A percentile compares a stretch with the other conserved stretches of the same genome.
These are phyloP conservation scores for Citropsis articulata DNA, from an alignment of 345 rosid genomes.

Conservation along the genomic window DNA sequence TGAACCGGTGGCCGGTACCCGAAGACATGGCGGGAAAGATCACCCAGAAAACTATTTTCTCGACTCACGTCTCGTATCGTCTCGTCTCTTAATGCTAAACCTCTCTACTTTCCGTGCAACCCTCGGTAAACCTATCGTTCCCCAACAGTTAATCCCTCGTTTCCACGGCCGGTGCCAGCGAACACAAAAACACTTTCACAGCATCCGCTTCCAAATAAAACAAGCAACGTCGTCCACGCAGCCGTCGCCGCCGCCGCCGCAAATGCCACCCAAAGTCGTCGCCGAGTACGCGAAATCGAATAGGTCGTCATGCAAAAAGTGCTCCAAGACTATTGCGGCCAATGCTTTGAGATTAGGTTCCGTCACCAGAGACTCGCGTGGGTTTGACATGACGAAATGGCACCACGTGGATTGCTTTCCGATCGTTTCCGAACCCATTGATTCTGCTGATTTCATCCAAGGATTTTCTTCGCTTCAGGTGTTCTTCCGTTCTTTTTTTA, in stretches of 20 bases:
- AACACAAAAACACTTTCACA: background rate
- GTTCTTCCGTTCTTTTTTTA: background rate
- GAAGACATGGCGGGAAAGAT: background rate
- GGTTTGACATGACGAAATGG: constrained; percentile 76
- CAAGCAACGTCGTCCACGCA: too few species aligned
- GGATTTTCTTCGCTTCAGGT: constrained; percentile 71
- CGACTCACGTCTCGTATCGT: background rate
- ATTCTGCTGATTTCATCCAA: constrained; percentile 41
- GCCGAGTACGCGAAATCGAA: constrained; percentile 87
- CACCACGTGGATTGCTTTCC: constrained; percentile 69
- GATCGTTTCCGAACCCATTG: constrained; percentile 27
- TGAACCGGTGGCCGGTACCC: background rate
- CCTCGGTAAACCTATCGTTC: background rate
- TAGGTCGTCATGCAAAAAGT: constrained; percentile 74
- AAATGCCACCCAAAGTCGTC: constrained; percentile 31
- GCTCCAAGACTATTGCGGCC: constrained; percentile 49
- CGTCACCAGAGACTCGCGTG: constrained; percentile 57
- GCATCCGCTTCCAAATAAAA: background rate
- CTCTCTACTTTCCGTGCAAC: background rate
- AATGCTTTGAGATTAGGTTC: constrained; percentile 61
- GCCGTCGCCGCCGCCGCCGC: background rate
- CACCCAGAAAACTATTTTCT: background rate
- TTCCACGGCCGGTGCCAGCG: background rate
- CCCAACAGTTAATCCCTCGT: background rate
- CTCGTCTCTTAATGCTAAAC: background rate